Conservation (phyloP, 495 filamentous ascomycete species). For the Bryoglossum gracile region DNA sequence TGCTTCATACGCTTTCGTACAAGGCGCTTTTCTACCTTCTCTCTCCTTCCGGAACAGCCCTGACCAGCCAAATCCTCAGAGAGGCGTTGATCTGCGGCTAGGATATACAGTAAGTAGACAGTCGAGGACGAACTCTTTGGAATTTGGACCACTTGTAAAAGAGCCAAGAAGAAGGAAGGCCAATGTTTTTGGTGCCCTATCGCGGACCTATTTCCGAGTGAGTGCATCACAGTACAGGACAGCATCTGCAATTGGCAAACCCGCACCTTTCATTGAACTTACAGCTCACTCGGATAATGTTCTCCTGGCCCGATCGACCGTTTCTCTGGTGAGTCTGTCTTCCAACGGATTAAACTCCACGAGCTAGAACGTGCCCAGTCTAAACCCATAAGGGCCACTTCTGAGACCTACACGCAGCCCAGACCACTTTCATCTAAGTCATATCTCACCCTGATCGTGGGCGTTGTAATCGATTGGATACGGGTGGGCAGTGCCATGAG, state of each 20-base stretch:
- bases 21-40: not conserved
- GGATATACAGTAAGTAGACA: not conserved
- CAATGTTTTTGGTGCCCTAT: too few relatives aligned
- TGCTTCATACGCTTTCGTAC: not conserved
- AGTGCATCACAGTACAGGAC: too few relatives aligned
- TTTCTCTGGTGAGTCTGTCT: too few relatives aligned
- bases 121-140: not conserved
- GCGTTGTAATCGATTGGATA: constrained; percentile 2
- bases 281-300: too few relatives aligned
- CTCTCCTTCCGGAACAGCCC: not conserved
- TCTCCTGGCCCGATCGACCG: too few relatives aligned
- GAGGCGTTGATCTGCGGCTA: not conserved
- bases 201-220: too few relatives aligned
- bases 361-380: not conserved
- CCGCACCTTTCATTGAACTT: too few relatives aligned
- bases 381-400: not conserved
- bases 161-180: not conserved
- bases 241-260: too few relatives aligned
- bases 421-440: not conserved
- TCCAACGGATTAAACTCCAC: not conserved
- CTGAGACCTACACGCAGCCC: not conserved
- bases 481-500: not conserved
- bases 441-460: constrained; percentile 1
- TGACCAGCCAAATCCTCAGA: not conserved
- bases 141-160: not conserved